Percentiles rank a stretch among this genome's conserved stretches.
phyloP scores from a whole-genome alignment of 371 early-diverging fungal genomes.

The Amoeboaphelidium occidentale region DNA sequence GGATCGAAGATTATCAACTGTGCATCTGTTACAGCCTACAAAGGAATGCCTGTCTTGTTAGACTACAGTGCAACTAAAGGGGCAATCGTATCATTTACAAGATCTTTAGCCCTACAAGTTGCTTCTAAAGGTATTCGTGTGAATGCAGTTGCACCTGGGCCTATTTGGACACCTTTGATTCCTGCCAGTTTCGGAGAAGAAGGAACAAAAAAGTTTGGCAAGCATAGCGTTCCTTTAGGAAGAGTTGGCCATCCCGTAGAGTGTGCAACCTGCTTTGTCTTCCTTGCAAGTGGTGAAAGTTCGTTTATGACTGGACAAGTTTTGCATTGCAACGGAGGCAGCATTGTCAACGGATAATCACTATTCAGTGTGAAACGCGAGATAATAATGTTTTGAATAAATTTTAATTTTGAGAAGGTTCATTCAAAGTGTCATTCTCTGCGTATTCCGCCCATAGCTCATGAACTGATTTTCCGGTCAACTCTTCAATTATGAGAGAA shows the following conservation, averaged over 20 bases:
- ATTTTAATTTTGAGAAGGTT: too few species aligned
- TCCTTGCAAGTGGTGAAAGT: slow-evolving; percentile 6
- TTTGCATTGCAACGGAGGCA: slow-evolving; percentile 1
- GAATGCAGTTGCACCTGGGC: slow-evolving; percentile 20
- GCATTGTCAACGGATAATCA: background rate
- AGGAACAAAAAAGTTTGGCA: background rate
- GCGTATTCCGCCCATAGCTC: too few species aligned
- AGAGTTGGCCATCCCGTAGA: slow-evolving; percentile 11
- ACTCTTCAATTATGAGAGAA: too few species aligned
- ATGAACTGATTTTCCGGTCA: too few species aligned
- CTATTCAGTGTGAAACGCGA: too few species aligned
- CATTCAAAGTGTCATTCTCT: too few species aligned
- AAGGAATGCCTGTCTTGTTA: slow-evolving; percentile 24
- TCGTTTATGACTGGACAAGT: slow-evolving; percentile 11
- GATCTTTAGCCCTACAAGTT: slow-evolving; percentile 29
- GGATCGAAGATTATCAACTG: slow-evolving; percentile 23
- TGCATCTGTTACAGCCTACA: slow-evolving; percentile 29
- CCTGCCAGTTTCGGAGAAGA: background rate
- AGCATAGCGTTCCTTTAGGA: slow-evolving; percentile 3
- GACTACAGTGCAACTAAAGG: slow-evolving; percentile 20
- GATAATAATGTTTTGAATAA: too few species aligned
- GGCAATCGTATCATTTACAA: slow-evolving; percentile 23
- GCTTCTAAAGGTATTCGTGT: slow-evolving; percentile 30
- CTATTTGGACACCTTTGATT: slow-evolving; percentile 4
- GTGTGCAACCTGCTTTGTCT: slow-evolving; percentile 7